Conservation (phyloP, 805 yeast genomes). For the Myxozyma neotropica region DNA sequence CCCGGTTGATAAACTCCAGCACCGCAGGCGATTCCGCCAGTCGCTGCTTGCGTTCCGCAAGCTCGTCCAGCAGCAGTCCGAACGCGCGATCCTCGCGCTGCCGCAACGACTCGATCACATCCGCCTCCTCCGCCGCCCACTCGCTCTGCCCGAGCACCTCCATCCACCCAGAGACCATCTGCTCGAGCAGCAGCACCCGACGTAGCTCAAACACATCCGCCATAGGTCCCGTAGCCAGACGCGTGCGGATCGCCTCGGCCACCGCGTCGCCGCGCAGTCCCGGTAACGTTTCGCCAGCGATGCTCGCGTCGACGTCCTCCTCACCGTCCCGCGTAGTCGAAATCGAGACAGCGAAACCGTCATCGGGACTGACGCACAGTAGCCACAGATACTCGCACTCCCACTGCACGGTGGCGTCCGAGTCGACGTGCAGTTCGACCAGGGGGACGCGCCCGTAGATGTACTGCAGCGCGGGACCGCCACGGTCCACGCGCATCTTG, state of each 20-base stretch:
- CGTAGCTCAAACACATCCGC: constrained; percentile 22
- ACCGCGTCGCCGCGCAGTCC: constrained; percentile 16
- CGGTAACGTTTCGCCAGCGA: constrained; percentile 2
- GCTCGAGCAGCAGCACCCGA: constrained; percentile 19
- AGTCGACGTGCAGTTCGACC: constrained; percentile 15
- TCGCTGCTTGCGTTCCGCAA: constrained; percentile 9
- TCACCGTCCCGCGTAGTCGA: constrained; percentile 13
- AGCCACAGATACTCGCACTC: constrained; percentile 33
- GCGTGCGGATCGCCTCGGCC: constrained; percentile 6
- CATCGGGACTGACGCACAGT: constrained; percentile 21
- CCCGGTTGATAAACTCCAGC: constrained; percentile 8
- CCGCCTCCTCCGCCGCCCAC: constrained; percentile 5
- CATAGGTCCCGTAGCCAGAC: constrained; percentile 9
- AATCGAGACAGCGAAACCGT: constrained; percentile 18
- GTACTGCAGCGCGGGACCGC: constrained; percentile 14
- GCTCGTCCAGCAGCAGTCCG: constrained; percentile 4
- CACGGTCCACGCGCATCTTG: constrained; percentile 20
- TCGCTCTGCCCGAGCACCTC: constrained; percentile 4
- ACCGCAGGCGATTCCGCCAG: constrained; percentile 17
- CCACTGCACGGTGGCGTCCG: constrained; percentile 20
- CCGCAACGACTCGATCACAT: constrained; percentile 12
- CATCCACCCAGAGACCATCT: constrained; percentile 19
- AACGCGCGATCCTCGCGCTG: constrained; percentile 27
- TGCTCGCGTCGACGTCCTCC: constrained; percentile 16
- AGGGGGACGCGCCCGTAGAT: constrained; percentile 25